Percentiles rank a stretch among this genome's conserved stretches.
Conservation (phyloP, 2,329 filamentous ascomycete genomes). For the Aspergillus texensis region DNA sequence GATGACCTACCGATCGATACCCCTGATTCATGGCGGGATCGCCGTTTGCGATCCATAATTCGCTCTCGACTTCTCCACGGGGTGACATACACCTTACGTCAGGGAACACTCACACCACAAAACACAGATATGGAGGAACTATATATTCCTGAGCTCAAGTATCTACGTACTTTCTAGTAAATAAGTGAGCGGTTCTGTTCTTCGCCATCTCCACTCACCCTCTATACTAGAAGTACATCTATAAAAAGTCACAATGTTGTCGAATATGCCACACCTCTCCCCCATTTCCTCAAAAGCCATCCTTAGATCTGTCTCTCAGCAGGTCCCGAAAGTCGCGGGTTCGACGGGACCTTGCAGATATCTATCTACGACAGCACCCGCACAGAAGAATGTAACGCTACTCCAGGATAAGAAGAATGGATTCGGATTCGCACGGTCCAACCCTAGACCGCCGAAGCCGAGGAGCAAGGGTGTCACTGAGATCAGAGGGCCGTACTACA, state of each 20-base stretch:
- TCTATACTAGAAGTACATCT: too few species aligned
- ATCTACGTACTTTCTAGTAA: neutral
- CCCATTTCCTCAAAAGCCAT: constrained; percentile 11
- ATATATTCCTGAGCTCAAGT: neutral
- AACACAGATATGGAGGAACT: neutral
- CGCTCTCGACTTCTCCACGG: neutral
- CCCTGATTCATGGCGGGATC: neutral
- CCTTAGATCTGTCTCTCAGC: constrained; percentile 8
- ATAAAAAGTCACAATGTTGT: constrained; percentile 13
- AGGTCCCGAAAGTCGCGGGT: constrained; percentile 13
- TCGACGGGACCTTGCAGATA: constrained; percentile 12
- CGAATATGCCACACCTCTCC: neutral
- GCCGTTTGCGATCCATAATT: neutral
- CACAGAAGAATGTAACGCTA: constrained; percentile 33
- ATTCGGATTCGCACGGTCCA: constrained; percentile 56
- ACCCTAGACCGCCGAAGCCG: constrained; percentile 53
- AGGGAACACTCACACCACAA: neutral
- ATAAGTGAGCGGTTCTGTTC: neutral
- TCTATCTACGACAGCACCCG: constrained; percentile 23
- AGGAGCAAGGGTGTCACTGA: constrained; percentile 55
- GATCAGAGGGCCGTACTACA: constrained; percentile 60
- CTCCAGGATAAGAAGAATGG: constrained; percentile 54
- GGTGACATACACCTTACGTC: neutral
- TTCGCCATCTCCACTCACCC: neutral
- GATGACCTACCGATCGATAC: neutral